Conservation (phyloP, 352 stramenopile genomes). For the Phytophthora kernoviae region DNA sequence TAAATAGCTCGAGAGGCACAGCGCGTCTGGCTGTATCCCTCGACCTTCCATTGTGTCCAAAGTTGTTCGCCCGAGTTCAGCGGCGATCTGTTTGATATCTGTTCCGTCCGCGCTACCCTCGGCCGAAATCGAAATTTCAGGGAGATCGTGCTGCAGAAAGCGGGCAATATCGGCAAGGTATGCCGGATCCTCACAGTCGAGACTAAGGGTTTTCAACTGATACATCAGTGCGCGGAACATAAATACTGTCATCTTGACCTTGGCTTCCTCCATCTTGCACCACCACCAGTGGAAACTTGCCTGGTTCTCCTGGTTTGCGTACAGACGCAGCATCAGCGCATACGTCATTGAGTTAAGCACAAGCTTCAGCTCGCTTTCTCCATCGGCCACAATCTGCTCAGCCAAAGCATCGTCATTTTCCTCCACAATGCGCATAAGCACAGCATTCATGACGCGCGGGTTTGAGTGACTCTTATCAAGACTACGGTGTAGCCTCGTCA, state of each 20-base stretch:
- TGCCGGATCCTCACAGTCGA: slow-evolving; percentile 23
- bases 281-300: slow-evolving; percentile 56
- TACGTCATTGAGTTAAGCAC: slow-evolving; percentile 76
- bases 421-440: slow-evolving; percentile 63
- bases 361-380: slow-evolving; percentile 40
- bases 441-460: slow-evolving; percentile 62
- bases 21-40: slow-evolving; percentile 39
- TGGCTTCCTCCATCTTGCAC: slow-evolving; percentile 44
- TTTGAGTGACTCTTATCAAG: slow-evolving; percentile 24
- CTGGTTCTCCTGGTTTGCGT: slow-evolving; percentile 49
- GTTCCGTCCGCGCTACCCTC: slow-evolving; percentile 1
- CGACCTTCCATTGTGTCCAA: slow-evolving; percentile 44
- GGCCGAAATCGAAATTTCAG: neutral
- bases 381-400: slow-evolving; percentile 56
- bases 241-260: slow-evolving; percentile 56
- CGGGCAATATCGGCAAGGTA: slow-evolving; percentile 34
- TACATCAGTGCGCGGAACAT: slow-evolving; percentile 57
- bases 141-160: slow-evolving; percentile 30
- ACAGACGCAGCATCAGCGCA: slow-evolving; percentile 71
- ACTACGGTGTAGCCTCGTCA: slow-evolving; percentile 53
- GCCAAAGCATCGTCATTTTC: slow-evolving; percentile 53
- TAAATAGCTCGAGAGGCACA: slow-evolving; percentile 53
- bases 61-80: slow-evolving; percentile 27
- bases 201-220: slow-evolving; percentile 44
- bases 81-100: slow-evolving; percentile 16